phyloP scores from a whole-genome alignment of 75 land plant species.

The Gnetum montanum region DNA sequence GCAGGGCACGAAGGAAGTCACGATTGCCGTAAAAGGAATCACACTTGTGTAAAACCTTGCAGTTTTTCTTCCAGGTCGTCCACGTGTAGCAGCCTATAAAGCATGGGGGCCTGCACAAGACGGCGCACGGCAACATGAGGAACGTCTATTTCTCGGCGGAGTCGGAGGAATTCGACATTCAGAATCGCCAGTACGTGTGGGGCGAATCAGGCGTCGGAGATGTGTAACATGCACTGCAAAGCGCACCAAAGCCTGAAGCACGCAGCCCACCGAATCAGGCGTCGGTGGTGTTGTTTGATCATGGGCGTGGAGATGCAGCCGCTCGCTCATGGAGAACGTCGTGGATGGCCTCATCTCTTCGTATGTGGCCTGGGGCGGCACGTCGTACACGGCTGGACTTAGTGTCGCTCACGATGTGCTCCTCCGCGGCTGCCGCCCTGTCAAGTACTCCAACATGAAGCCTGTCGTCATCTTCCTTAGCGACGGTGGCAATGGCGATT shows the following conservation, averaged over 20 bases:
- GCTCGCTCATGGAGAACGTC: constrained; percentile 11
- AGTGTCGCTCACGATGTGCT: constrained; percentile 6
- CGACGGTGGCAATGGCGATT: constrained; percentile 17
- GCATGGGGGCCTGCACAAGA: constrained; percentile 18
- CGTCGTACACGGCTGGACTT: constrained; percentile 13
- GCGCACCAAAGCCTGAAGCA: constrained; percentile 2
- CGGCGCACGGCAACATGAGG: constrained; percentile 14
- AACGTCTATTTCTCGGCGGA: constrained; percentile 6
- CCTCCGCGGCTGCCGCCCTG: background rate
- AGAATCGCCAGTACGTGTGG: too few relatives aligned
- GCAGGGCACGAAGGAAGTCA: constrained; percentile 21
- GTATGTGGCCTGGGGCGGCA: constrained; percentile 1
- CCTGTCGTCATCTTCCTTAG: constrained; percentile 21
- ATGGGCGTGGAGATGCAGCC: constrained; percentile 1
- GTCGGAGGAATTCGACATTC: constrained; percentile 5
- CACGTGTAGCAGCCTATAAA: constrained; percentile 5
- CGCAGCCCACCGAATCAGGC: constrained; percentile 5
- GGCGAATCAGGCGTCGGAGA: too few relatives aligned
- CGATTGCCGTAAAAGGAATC: background rate
- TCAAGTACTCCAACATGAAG: background rate
- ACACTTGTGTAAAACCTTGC: background rate
- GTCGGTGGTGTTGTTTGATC: constrained; percentile 8
- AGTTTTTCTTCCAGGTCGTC: constrained; percentile 13
- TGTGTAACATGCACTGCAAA: constrained; percentile 5
- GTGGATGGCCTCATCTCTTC: constrained; percentile 9